Conservation (phyloP, 2,329 filamentous ascomycete genomes). For the Pestalotiopsis sp. region DNA sequence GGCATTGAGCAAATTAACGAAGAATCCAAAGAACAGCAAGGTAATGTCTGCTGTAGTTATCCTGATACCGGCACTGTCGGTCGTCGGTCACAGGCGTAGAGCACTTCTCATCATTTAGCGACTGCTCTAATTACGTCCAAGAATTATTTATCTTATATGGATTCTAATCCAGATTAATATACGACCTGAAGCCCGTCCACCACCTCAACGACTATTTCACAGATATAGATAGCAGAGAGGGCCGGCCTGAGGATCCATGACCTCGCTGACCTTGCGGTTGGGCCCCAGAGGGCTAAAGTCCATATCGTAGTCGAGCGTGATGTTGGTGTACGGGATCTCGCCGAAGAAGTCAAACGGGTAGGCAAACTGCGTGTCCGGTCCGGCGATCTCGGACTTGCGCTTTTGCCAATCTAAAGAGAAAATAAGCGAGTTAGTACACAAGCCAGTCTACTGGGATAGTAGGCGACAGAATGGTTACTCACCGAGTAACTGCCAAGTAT, state of each 20-base stretch:
- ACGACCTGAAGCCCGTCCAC: not conserved
- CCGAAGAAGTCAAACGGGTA: slow-evolving; percentile 35
- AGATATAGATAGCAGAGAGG: slow-evolving; percentile 19
- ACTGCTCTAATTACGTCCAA: no score
- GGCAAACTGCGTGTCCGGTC: slow-evolving; percentile 33
- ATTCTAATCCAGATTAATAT: not conserved
- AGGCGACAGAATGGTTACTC: not conserved
- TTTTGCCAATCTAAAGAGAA: slow-evolving; percentile 23
- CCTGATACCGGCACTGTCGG: no score
- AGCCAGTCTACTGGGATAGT: no score
- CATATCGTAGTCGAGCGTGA: slow-evolving; percentile 30
- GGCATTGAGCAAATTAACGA: no score
- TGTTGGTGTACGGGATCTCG: slow-evolving; percentile 31
- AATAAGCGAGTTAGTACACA: not conserved
- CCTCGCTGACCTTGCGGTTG: slow-evolving; percentile 15
- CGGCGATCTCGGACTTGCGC: slow-evolving; percentile 30
- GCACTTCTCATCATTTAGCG: no score
- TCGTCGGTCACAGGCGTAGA: no score
- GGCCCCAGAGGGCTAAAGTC: slow-evolving; percentile 14
- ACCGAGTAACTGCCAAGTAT: slow-evolving; percentile 31
- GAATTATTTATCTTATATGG: not conserved
- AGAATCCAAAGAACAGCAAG: no score
- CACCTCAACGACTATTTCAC: not conserved
- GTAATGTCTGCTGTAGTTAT: no score
- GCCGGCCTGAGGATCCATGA: slow-evolving; percentile 16